Evolutionary conservation across 2,329 filamentous ascomycete genomes (phyloP), one percentile per base, ranked within the genome.

Genomic region (Zymoseptoria ardabiliae): DNA sequence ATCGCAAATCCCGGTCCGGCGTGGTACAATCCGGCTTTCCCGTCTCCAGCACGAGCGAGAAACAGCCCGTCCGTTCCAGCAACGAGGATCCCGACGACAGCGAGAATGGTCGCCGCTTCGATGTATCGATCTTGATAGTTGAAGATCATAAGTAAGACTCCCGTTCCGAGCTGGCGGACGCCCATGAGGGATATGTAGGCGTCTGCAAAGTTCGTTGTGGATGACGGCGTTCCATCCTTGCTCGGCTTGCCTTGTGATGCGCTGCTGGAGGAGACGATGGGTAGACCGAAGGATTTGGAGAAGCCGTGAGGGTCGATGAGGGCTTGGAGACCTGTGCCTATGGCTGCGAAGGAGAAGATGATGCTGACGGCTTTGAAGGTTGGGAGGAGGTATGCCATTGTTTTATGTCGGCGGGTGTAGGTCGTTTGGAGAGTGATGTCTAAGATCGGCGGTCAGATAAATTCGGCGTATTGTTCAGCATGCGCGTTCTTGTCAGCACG

Each of bases 241-340:
- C 23, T 11, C 3, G 50, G 2, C 11, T 13, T 51, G 50, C 5
- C 4, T n/a, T 51, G 20, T 7, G 50, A 17, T 23, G 19, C 45
- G 4, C 8, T 21, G 4, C 8, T 21, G 9, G 17, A n/a, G 20
- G 30, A 21, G 49, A 49, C 41, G 21, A 58, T 22, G 1, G 51
- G 19, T 20, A 58, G 20, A 21, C 56, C 56, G 25, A 58, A 58
- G 8, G 56, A 58, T 20, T 53, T 58, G 10, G 50, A 53, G 30
- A 58, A 58, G 19, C 50, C 56, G 35, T 54, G 13, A 17, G 56
- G 56, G 30, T 53, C 56, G 1, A 58, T 11, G 23, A 58, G 17
- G 5, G 25, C 56, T n/a, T 54, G 50, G 13, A 25, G 20, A 1
- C 56, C 56, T 30, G 51, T 58, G 22, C 23, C 23, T 7, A 58